Conservation (phyloP, 805 yeast genomes). For the Suhomyces vadensis region DNA sequence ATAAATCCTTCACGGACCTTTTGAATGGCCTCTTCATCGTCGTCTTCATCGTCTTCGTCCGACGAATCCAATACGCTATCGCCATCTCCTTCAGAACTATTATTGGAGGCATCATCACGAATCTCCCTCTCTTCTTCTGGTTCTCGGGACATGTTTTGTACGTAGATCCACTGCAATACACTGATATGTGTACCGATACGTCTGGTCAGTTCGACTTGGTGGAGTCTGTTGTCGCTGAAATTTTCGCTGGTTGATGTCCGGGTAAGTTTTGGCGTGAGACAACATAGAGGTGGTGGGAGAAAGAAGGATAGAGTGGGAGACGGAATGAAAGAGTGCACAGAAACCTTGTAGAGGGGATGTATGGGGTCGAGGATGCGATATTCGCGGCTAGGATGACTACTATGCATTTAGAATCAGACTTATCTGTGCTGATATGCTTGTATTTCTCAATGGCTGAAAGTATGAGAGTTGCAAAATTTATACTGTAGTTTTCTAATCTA, state of each 20-base stretch:
- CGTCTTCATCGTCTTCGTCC: slow-evolving; percentile 86
- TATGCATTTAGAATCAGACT: too few species aligned
- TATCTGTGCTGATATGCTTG: too few species aligned
- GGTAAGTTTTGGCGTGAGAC: background rate
- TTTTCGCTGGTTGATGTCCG: slow-evolving; percentile 6
- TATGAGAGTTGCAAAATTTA: too few species aligned
- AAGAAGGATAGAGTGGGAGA: too few species aligned
- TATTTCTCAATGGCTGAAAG: too few species aligned
- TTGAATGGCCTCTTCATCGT: slow-evolving; percentile 83
- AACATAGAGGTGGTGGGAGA: background rate
- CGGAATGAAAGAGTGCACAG: too few species aligned
- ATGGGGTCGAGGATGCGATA: too few species aligned
- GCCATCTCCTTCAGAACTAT: slow-evolving; percentile 37
- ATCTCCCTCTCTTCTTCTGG: slow-evolving; percentile 39
- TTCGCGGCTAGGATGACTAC: too few species aligned
- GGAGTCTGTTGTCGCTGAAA: background rate
- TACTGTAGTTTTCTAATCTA: too few species aligned
- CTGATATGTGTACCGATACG: background rate
- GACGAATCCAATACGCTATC: slow-evolving; percentile 57
- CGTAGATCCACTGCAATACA: slow-evolving; percentile 3
- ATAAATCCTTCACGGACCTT: slow-evolving; percentile 88
- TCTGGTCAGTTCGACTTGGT: background rate
- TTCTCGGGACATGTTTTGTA: slow-evolving; percentile 30
- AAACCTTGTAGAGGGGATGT: too few species aligned
- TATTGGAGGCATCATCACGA: slow-evolving; percentile 32